These are phyloP conservation scores for Candida argentea DNA, from an alignment of 805 yeast species.

Conservation along the genomic window DNA sequence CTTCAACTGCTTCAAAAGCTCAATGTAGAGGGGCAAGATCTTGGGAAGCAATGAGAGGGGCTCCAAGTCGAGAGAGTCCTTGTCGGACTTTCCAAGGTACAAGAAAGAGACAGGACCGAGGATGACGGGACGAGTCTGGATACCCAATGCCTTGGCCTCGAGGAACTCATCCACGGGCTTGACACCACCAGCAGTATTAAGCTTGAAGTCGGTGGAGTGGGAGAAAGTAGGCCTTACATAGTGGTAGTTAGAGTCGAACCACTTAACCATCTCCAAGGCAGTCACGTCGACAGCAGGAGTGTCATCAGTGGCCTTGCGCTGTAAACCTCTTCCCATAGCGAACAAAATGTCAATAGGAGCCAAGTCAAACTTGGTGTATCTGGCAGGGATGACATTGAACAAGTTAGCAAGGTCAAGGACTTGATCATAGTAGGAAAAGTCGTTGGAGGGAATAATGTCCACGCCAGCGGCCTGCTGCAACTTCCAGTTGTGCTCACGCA, in stretches of 20 bases:
- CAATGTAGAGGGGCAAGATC: slow-evolving; percentile 87
- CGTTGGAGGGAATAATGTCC: slow-evolving; percentile 93
- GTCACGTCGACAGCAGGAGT: slow-evolving; percentile 92
- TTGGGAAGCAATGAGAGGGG: slow-evolving; percentile 85
- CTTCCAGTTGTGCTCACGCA: slow-evolving; percentile 96
- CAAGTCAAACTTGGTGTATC: slow-evolving; percentile 88
- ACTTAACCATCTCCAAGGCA: slow-evolving; percentile 98
- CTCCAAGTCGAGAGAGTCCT: slow-evolving; percentile 90
- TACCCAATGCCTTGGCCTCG: slow-evolving; percentile 95
- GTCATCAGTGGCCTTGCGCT: slow-evolving; percentile 86
- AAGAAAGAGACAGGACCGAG: slow-evolving; percentile 96
- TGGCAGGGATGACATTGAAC: slow-evolving; percentile 94
- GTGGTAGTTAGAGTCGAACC: slow-evolving; percentile 99
- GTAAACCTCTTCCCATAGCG: slow-evolving; percentile 99
- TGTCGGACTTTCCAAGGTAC: slow-evolving; percentile 95
- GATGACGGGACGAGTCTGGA: slow-evolving; percentile 95
- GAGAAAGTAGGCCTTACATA: slow-evolving; percentile 99
- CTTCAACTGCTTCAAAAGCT: slow-evolving; percentile 76
- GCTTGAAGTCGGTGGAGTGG: slow-evolving; percentile 88
- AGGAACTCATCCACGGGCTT: slow-evolving; percentile 96
- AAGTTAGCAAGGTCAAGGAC: slow-evolving; percentile 85
- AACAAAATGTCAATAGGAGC: slow-evolving; percentile 85
- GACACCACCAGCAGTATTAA: slow-evolving; percentile 59
- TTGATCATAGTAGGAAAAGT: slow-evolving; percentile 97
- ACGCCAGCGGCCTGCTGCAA: slow-evolving; percentile 96